A percentile compares a stretch with the other conserved stretches of the same genome.
Conservation (phyloP, 2,329 filamentous ascomycete species). For the Ophiostoma sp. region DNA sequence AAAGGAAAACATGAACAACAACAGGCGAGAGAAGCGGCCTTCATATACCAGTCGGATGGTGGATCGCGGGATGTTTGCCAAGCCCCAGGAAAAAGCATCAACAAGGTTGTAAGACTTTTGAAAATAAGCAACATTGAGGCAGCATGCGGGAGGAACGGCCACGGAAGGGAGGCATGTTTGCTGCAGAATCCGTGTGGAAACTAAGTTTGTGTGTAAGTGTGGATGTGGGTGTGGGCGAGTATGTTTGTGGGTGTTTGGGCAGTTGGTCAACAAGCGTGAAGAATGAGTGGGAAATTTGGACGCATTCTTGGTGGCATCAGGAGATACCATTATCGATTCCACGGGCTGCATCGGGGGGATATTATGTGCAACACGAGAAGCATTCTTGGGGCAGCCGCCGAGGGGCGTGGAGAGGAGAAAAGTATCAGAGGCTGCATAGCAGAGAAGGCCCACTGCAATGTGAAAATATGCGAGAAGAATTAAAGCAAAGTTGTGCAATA, state of each 20-base stretch:
- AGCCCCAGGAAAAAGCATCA: background rate
- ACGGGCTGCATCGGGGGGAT: background rate
- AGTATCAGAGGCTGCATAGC: background rate
- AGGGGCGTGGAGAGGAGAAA: background rate
- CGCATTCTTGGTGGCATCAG: constrained; percentile 18
- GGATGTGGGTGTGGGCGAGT: background rate
- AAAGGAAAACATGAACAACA: constrained; percentile 2
- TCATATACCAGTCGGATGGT: constrained; percentile 8
- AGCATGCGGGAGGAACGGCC: constrained; percentile 2
- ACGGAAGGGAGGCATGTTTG: background rate
- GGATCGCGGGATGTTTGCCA: background rate
- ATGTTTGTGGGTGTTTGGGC: background rate
- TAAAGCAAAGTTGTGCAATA: background rate
- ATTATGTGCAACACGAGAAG: background rate
- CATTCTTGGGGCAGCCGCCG: constrained; percentile 9
- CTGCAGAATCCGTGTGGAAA: background rate
- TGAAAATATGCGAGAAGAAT: background rate
- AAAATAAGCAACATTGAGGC: background rate
- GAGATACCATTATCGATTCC: background rate
- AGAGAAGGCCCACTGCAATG: background rate
- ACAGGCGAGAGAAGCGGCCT: constrained; percentile 31
- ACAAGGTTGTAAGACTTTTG: background rate
- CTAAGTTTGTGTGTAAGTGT: background rate
- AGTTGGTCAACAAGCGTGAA: constrained; percentile 3
- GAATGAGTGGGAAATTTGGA: constrained; percentile 17